phyloP scores from a whole-genome alignment of 257 asterid species.

The Sherardia arvensis region DNA sequence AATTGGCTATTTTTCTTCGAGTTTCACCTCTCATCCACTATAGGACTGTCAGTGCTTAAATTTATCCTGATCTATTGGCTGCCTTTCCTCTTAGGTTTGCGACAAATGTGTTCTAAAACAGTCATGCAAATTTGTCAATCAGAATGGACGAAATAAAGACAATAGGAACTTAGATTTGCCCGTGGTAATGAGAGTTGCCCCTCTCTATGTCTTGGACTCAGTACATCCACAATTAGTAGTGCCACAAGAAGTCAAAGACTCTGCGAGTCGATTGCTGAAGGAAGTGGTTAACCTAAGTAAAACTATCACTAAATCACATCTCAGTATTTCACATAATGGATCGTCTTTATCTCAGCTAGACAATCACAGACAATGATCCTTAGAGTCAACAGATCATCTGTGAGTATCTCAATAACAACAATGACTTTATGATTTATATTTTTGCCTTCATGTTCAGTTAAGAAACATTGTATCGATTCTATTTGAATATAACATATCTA shows the following conservation, averaged over 20 bases:
- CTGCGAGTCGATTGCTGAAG: slow-evolving; percentile 47
- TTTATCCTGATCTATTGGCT: slow-evolving; percentile 4
- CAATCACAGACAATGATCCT: neutral
- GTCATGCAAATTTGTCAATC: slow-evolving; percentile 48
- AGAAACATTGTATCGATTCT: neutral
- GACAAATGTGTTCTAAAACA: slow-evolving; percentile 43
- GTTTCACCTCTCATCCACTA: neutral
- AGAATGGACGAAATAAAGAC: slow-evolving; percentile 16
- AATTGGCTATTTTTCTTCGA: neutral
- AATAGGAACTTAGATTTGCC: slow-evolving; percentile 29
- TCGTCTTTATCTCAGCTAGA: neutral
- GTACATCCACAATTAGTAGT: slow-evolving; percentile 45
- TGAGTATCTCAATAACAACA: neutral
- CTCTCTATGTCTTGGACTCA: slow-evolving; percentile 51
- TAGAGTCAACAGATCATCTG: neutral
- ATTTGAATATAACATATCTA: no score
- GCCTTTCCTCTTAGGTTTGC: slow-evolving; percentile 57
- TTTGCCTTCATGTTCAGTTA: neutral
- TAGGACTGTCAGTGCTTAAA: neutral
- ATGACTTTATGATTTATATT: no score
- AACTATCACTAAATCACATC: slow-evolving; percentile 11
- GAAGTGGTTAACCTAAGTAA: slow-evolving; percentile 49
- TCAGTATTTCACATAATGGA: neutral
- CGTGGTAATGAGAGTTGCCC: slow-evolving; percentile 41
- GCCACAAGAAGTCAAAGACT: slow-evolving; percentile 46